Base-by-base conservation (phyloP, 768 basidiomycete species). In the Tricholoma bakamatsutake region DNA sequence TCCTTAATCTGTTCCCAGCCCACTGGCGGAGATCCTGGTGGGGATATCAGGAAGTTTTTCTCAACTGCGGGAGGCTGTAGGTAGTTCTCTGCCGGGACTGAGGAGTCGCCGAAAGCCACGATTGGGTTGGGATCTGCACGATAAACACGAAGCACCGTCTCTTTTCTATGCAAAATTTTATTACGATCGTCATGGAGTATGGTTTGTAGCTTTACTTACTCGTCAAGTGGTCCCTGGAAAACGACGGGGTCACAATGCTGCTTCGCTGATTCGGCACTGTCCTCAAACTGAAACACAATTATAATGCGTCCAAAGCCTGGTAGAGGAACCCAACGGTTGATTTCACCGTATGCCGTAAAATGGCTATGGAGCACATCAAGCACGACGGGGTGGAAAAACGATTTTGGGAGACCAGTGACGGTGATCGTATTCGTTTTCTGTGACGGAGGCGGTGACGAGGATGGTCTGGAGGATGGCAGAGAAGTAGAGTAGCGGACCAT, bases 41-140 rank as follows among this genome's bases (percentile, higher is more conserved):
- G 97, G 0, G 97, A 98, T 59, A 99, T 95, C 47, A 99, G 80
- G 72, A 98, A 98, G 73, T 98, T 98, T 72, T 93, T 93, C 62
- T 94, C 89, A 37, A 85, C 61, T 0, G 79, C 72, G 0, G 96
- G 96, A 0, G 94, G 93, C 40, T 78, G 81, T 34, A 95, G 80
- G 63, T 85, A 83, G 62, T 78, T 73, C n/a, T 66, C 70, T 37
- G 69, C 72, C 18, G 76, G 75, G n/a, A 77, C 63, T 58, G 62
- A 50, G 54, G 50, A 61, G 35, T 64, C 63, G 24, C 67, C 67
- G 21, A 59, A 62, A 2, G 69, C 69, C 53, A 78, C 72, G 48
- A 90, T 69, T 2, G 86, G 83, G 56, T 85, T 88, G 15, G 82
- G 80, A 61, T 88, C 86, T 6, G 83, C 88, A 15, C 90, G 81